Base-by-base conservation (phyloP, 2,329 filamentous ascomycete genomes). In the Blumeria graminis region DNA sequence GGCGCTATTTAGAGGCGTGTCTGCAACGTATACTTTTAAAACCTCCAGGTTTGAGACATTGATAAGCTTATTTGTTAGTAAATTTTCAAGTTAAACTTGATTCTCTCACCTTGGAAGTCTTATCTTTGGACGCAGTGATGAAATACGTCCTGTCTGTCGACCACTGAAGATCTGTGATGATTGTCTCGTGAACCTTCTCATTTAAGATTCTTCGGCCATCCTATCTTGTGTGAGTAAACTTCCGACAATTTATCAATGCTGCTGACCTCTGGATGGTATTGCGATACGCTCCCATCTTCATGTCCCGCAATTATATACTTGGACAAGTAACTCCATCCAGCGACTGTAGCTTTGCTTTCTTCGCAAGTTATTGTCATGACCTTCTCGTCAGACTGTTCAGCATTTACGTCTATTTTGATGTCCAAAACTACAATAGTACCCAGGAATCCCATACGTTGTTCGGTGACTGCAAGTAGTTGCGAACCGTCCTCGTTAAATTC, bases 241-340 rank as follows among this genome's bases (percentile, higher is more conserved):
- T 5, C 36, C 2, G 14, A 28, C 28, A 14, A 34, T 16, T 32
- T 38, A 18, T 11, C 11, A 39, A 41, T 33, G 36, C 50, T 48
- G 35, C 51, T 70, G 71, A 81, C 81, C 82, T 96, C 95, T 63
- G 79, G 84, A 71, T 98, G 90, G 70, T 87, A 98, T 69, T 83
- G 80, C 60, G 86, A 90, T 60, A 98, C 78, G 61, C 83, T 89
- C 65, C 92, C 92, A 70, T 98, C 90, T 71, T 96, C 92, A 73
- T 98, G 92, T 62, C 89, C 89, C 58, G 90, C 86, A 68, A 98
- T 93, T 71, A 98, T 98, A 75, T 89, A 96, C 72, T 90, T 89
- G 70, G 78, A 82, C 65, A 94, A 71, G 72, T 89, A 94, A 72
- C 87, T 93, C 84, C 90, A 98, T 62, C 89, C 92, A 57, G 92